A percentile compares a stretch with the other conserved stretches of the same genome.
phyloP scores from a whole-genome alignment of 495 filamentous ascomycete species.

The Melanomma pulvis-pyrius region DNA sequence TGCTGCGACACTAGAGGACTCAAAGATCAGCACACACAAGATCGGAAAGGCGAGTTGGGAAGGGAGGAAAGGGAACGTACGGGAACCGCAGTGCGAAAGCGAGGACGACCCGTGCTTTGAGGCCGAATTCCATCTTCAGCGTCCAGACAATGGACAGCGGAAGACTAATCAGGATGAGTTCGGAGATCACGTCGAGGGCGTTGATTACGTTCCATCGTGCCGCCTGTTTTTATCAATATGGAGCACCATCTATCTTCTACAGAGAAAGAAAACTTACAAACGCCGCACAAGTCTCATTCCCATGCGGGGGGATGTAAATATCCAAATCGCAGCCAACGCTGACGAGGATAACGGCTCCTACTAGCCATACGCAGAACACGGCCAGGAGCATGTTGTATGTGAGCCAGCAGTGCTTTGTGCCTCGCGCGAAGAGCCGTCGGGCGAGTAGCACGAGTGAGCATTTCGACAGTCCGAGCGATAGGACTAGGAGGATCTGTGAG shows the following conservation, averaged over 20 bases:
- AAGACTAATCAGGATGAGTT: conserved; percentile 24
- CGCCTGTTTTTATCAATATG: background rate
- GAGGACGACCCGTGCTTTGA: conserved; percentile 26
- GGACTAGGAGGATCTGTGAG: conserved; percentile 21
- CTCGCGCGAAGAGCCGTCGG: conserved; percentile 33
- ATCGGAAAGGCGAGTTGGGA: too few species aligned
- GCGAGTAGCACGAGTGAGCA: conserved; percentile 39
- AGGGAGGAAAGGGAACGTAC: too few species aligned
- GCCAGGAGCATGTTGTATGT: conserved; percentile 34
- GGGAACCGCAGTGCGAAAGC: conserved; percentile 32
- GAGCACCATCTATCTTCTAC: background rate
- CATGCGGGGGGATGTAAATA: conserved; percentile 2
- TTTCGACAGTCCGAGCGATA: conserved; percentile 36
- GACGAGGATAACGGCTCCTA: conserved; percentile 23
- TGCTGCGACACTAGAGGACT: background rate
- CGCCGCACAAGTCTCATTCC: conserved; percentile 21
- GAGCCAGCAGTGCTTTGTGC: conserved; percentile 11
- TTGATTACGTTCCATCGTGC: conserved; percentile 29
- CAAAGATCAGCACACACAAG: too few species aligned
- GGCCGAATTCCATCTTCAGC: conserved; percentile 26
- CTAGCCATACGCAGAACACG: conserved; percentile 22
- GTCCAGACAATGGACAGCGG: conserved; percentile 24
- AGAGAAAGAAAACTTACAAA: conserved; percentile 24
- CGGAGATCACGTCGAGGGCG: conserved; percentile 26
- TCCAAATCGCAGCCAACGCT: conserved; percentile 14